Evolutionary conservation across 768 basidiomycete genomes (phyloP).

Genomic region (Cyathus striatus): DNA sequence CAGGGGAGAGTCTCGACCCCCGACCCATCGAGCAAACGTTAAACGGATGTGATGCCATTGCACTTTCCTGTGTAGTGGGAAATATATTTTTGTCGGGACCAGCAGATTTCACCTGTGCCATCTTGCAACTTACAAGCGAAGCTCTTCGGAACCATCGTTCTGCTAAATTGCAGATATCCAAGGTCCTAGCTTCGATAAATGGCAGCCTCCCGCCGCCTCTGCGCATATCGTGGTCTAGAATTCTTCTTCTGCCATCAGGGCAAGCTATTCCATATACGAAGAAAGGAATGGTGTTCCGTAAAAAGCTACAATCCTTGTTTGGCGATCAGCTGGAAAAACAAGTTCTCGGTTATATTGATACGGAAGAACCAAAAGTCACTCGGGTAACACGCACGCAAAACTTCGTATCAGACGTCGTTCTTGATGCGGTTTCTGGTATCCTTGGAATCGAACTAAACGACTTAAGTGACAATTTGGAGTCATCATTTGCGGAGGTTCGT

Average conservation of each 20-base stretch:
- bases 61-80: conserved; percentile 24
- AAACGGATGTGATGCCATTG: conserved; percentile 15
- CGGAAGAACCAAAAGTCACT: too few species aligned
- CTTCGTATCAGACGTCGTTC: too few species aligned
- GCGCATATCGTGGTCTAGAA: conserved; percentile 24
- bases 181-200: conserved; percentile 20
- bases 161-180: conserved; percentile 18
- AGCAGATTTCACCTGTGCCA: conserved; percentile 22
- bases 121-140: conserved; percentile 17
- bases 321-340: conserved; percentile 13
- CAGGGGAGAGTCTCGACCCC: conserved; percentile 28
- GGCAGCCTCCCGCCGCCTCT: conserved; percentile 24
- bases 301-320: conserved; percentile 24
- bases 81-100: conserved; percentile 25
- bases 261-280: conserved; percentile 23
- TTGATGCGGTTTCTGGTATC: conserved; percentile 16
- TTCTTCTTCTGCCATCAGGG: conserved; percentile 17
- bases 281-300: conserved; percentile 26
- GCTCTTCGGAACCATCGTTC: conserved; percentile 2
- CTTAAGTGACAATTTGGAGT: conserved; percentile 18
- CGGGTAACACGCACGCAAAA: too few species aligned
- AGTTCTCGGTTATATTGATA: too few species aligned
- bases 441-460: conserved; percentile 16
- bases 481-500: conserved; percentile 26
- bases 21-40: conserved; percentile 23